Conservation (phyloP, 257 asterid species). For the Gentiana straminea region DNA sequence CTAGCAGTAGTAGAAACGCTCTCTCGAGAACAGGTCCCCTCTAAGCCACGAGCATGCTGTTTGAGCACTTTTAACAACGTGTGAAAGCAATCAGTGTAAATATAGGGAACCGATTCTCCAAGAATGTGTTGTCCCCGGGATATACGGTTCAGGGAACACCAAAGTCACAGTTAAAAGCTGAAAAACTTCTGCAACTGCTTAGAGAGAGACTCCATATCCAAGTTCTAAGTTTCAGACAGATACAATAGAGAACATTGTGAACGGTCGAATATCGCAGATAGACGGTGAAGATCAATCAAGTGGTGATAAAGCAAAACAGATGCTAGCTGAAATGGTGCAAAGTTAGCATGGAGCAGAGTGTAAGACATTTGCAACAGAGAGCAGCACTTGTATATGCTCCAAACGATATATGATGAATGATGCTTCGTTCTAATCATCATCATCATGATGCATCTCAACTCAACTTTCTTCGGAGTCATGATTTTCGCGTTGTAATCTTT, state of each 20-base stretch:
- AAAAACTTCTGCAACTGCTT: conserved; percentile 47
- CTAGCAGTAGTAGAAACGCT: conserved; percentile 66
- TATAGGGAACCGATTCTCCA: conserved; percentile 75
- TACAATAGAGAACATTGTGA: conserved; percentile 64
- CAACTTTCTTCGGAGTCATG: conserved; percentile 45
- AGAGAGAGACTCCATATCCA: conserved; percentile 70
- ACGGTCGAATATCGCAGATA: conserved; percentile 61
- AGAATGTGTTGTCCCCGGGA: conserved; percentile 94
- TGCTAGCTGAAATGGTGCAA: conserved; percentile 95
- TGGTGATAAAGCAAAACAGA: conserved; percentile 51
- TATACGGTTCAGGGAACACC: conserved; percentile 83
- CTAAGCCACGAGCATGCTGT: conserved; percentile 89
- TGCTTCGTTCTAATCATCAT: neutral
- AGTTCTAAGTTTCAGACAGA: conserved; percentile 67
- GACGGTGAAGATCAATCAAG: conserved; percentile 55
- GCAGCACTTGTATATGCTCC: conserved; percentile 66
- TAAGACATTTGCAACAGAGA: conserved; percentile 56
- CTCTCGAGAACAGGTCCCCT: conserved; percentile 47
- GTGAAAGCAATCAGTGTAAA: conserved; percentile 58
- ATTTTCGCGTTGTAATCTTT: neutral
- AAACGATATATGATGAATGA: conserved; percentile 38
- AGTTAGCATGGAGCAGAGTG: conserved; percentile 96
- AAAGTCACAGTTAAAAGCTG: conserved; percentile 68
- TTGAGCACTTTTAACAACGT: conserved; percentile 75
- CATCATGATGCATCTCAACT: conserved; percentile 9